Percentiles rank a stretch among this genome's conserved stretches.
Conservation (phyloP, 2,329 filamentous ascomycete species). For the Phaeoacremonium minimum region DNA sequence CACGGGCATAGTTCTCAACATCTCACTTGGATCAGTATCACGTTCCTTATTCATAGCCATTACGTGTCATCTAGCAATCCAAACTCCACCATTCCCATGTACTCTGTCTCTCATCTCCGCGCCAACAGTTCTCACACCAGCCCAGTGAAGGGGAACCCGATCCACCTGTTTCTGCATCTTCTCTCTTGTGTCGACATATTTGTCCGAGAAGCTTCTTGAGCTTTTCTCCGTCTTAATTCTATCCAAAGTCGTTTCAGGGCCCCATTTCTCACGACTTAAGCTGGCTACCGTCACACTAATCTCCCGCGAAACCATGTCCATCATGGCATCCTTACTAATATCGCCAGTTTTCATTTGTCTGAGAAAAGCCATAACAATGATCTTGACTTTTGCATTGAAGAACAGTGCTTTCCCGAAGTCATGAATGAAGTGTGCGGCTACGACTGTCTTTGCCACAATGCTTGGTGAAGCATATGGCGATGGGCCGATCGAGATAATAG, state of each 20-base stretch:
- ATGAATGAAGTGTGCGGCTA: constrained; percentile 49
- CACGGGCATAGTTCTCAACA: too few species aligned
- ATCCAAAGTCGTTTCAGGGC: constrained; percentile 28
- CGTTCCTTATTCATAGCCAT: too few species aligned
- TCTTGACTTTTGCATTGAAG: constrained; percentile 37
- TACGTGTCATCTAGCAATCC: constrained; percentile 35
- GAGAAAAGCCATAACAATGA: constrained; percentile 59
- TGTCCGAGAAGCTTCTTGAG: constrained; percentile 36
- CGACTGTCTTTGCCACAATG: constrained; percentile 44
- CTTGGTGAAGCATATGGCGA: constrained; percentile 38
- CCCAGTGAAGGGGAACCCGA: constrained; percentile 52
- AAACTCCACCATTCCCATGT: constrained; percentile 45
- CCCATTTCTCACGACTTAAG: constrained; percentile 41
- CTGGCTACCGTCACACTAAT: constrained; percentile 38
- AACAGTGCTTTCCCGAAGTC: constrained; percentile 41
- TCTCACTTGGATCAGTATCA: too few species aligned
- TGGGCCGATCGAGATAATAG: constrained; percentile 53
- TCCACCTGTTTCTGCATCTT: constrained; percentile 52
- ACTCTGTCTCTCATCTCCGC: constrained; percentile 42
- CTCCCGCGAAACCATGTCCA: constrained; percentile 31
- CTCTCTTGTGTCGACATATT: constrained; percentile 41
- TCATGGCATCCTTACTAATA: constrained; percentile 13
- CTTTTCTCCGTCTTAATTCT: constrained; percentile 32
- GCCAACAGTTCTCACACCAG: constrained; percentile 51
- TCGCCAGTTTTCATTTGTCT: constrained; percentile 26